These are phyloP conservation scores for Populus hybrid DNA, from an alignment of 441 rosid species.

Conservation along the genomic window DNA sequence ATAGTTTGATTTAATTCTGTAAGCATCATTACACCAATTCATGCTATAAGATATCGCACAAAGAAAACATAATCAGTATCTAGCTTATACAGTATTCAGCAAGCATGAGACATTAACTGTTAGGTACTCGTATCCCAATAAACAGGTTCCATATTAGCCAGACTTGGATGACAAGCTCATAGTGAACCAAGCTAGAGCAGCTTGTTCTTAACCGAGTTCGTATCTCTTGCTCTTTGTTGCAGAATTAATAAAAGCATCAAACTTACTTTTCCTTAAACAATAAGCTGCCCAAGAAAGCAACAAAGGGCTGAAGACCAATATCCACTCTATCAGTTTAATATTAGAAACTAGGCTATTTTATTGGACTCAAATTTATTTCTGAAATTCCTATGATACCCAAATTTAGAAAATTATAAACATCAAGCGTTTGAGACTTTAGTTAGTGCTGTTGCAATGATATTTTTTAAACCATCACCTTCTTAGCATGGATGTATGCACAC, in stretches of 20 bases:
- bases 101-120: constrained; percentile 4
- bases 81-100: neutral
- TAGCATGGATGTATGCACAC: neutral
- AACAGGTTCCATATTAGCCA: neutral
- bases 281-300: neutral
- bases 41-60: neutral
- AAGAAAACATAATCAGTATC: neutral
- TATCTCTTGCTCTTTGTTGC: neutral
- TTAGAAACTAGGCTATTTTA: neutral
- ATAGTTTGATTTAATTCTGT: neutral
- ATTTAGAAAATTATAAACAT: neutral
- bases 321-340: neutral
- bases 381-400: neutral
- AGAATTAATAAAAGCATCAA: neutral
- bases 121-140: neutral
- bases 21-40: neutral
- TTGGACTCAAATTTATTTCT: neutral
- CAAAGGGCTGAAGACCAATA: neutral
- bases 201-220: neutral
- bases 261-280: neutral
- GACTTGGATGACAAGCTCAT: neutral
- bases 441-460: neutral
- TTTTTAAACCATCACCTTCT: neutral
- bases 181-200: neutral
- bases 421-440: neutral